Conservation (phyloP, 1,284 basidiomycete species). For the Ceratobasidium sp. region DNA sequence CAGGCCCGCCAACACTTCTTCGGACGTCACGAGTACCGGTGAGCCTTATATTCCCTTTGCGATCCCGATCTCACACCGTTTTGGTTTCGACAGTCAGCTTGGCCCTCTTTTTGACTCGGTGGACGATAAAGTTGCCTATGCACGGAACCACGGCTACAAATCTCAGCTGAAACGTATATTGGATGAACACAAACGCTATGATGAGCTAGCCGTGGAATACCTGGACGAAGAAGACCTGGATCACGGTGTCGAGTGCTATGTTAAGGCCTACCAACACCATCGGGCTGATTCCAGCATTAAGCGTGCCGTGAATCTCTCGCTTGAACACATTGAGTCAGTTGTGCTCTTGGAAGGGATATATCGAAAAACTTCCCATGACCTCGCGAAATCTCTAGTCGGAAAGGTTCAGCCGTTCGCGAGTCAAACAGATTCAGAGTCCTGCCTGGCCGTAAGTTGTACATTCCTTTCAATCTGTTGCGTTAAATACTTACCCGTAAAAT, state of each 20-base stretch:
- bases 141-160: not conserved
- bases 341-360: slow-evolving; percentile 16
- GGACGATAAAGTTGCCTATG: slow-evolving; percentile 21
- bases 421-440: slow-evolving; percentile 3
- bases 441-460: not conserved
- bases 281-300: not conserved
- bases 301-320: not conserved
- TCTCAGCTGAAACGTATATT: slow-evolving; percentile 29
- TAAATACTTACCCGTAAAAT: not conserved
- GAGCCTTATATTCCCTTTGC: not conserved
- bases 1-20: slow-evolving; percentile 22
- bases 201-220: slow-evolving; percentile 32
- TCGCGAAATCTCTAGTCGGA: slow-evolving; percentile 1
- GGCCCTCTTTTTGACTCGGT: slow-evolving; percentile 14
- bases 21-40: slow-evolving; percentile 15
- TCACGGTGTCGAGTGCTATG: slow-evolving; percentile 8
- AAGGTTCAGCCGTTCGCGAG: slow-evolving; percentile 17
- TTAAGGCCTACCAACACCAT: slow-evolving; percentile 7
- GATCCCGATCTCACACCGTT: not conserved
- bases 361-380: slow-evolving; percentile 21
- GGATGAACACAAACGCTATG: slow-evolving; percentile 9
- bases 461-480: not conserved
- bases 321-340: slow-evolving; percentile 9
- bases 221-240: slow-evolving; percentile 4
- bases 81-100: not conserved